Base-by-base conservation (phyloP, 805 yeast species). In the Suhomyces tanzawaensis region DNA sequence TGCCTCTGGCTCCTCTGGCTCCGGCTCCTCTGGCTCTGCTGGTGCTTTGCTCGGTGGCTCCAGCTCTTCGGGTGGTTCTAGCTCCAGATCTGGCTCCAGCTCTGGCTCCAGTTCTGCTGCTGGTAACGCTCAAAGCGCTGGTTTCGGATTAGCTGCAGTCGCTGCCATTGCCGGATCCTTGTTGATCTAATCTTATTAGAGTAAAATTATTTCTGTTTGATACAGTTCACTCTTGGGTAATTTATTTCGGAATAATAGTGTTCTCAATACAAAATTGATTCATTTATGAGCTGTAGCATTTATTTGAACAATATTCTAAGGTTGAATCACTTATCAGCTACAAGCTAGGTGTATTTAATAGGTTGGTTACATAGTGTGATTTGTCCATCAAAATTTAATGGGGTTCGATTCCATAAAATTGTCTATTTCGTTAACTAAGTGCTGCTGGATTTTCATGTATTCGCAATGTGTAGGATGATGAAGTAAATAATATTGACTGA, bases 151-250 rank as follows among this genome's bases (percentile, higher is more conserved):
- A 17, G 52, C 50, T 15, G 45, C 43, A 21, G 48, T 47, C 22
- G 53, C 49, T 27, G 44, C 45, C 27, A 39, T 42, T 28, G 48
- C 41, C 25, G 59, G 57, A 37, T 40, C 50, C 14, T 41, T 50
- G 38, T 47, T 53, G 44, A 44, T 53, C 41, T 53, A 50, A 35
- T 21, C 23, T 21, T 21, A 9, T 7, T 23, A 7, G 15, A 6
- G 22, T 8, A 19, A 8, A 11, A 22, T 14, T 13, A 14, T 16
- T 16, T 14, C 31, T 34, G 37, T 34, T 34, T 27, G 32, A 34
- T 14, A 26, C 40, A 32, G 31, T 37, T 17, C 17, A 32, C 9
- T 23, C 14, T 23, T 18, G 27, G 18, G 27, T 21, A 22, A 15
- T 32, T 32, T 32, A 32, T 32, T 32, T 22, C 15, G 33, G 33